Conservation (phyloP, 2,329 filamentous ascomycete genomes). For the Sclerotinia glacialis region DNA sequence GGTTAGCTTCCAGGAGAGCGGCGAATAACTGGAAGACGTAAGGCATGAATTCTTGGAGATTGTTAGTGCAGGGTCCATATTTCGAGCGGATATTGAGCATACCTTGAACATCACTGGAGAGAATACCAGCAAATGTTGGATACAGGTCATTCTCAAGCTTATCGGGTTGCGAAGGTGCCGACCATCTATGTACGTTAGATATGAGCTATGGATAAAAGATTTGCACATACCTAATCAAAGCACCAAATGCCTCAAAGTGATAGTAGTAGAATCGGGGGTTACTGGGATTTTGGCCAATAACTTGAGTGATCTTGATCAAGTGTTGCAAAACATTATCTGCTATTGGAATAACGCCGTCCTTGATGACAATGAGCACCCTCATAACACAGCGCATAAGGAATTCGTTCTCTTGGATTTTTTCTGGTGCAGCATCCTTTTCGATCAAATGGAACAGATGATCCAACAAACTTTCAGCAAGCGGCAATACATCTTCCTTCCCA, state of each 20-base stretch:
- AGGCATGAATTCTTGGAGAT: slow-evolving; percentile 74
- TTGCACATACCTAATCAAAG: slow-evolving; percentile 59
- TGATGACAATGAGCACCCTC: slow-evolving; percentile 92
- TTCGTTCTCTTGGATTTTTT: slow-evolving; percentile 98
- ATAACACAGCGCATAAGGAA: slow-evolving; percentile 99
- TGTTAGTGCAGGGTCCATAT: slow-evolving; percentile 37
- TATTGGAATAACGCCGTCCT: slow-evolving; percentile 72
- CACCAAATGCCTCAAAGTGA: slow-evolving; percentile 91
- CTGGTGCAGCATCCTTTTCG: slow-evolving; percentile 75
- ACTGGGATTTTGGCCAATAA: slow-evolving; percentile 92
- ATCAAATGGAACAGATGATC: slow-evolving; percentile 89
- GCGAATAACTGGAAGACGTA: slow-evolving; percentile 96
- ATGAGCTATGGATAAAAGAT: background rate
- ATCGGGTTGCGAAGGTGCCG: slow-evolving; percentile 63
- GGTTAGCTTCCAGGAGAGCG: slow-evolving; percentile 82
- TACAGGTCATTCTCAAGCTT: slow-evolving; percentile 80
- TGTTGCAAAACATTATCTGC: slow-evolving; percentile 77
- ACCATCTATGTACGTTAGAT: slow-evolving; percentile 47
- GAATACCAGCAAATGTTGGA: slow-evolving; percentile 74
- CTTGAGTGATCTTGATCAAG: slow-evolving; percentile 82
- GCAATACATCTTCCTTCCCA: slow-evolving; percentile 71
- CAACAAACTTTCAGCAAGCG: slow-evolving; percentile 80
- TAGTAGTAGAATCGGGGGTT: slow-evolving; percentile 99
- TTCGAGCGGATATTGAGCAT: slow-evolving; percentile 34
- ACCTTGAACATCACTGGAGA: slow-evolving; percentile 80